These are phyloP conservation scores for Malassezia brasiliensis DNA, from an alignment of 1,284 basidiomycete genomes.

Conservation along the genomic window DNA sequence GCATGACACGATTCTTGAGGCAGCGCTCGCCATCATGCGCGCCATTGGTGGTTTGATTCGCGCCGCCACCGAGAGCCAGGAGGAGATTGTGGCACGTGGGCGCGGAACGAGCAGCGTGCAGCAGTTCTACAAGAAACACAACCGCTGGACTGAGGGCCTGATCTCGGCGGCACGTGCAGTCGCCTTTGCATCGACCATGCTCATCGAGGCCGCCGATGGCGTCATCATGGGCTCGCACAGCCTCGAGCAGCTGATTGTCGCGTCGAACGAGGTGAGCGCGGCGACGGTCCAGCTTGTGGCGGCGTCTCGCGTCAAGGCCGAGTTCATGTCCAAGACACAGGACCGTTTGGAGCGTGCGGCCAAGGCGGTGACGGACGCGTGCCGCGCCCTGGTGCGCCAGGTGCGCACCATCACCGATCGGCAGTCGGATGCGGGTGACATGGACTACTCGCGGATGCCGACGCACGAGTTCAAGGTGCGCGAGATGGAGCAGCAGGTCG, in stretches of 20 bases:
- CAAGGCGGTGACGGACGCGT: slow-evolving; percentile 97
- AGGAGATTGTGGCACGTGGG: slow-evolving; percentile 94
- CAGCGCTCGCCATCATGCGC: slow-evolving; percentile 85
- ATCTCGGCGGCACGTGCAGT: slow-evolving; percentile 96
- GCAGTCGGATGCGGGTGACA: slow-evolving; percentile 62
- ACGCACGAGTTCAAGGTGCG: slow-evolving; percentile 82
- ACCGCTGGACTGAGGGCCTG: slow-evolving; percentile 98
- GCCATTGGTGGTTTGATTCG: slow-evolving; percentile 90
- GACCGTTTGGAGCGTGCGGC: slow-evolving; percentile 89
- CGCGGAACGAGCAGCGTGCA: slow-evolving; percentile 76
- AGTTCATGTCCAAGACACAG: slow-evolving; percentile 96
- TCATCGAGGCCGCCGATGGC: slow-evolving; percentile 96
- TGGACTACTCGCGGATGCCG: slow-evolving; percentile 87
- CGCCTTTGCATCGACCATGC: slow-evolving; percentile 87
- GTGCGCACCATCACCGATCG: slow-evolving; percentile 88
- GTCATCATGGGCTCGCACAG: slow-evolving; percentile 92
- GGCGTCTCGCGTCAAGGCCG: slow-evolving; percentile 93
- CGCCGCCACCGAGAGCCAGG: slow-evolving; percentile 91
- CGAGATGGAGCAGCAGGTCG: slow-evolving; percentile 93
- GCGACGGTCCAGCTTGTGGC: slow-evolving; percentile 97
- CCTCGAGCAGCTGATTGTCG: slow-evolving; percentile 95
- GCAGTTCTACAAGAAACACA: slow-evolving; percentile 99
- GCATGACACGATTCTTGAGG: slow-evolving; percentile 90
- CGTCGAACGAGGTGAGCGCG: slow-evolving; percentile 93
- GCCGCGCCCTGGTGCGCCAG: slow-evolving; percentile 88